phyloP scores from a whole-genome alignment of 805 yeast genomes.

The Zygoascus flipseniorum region DNA sequence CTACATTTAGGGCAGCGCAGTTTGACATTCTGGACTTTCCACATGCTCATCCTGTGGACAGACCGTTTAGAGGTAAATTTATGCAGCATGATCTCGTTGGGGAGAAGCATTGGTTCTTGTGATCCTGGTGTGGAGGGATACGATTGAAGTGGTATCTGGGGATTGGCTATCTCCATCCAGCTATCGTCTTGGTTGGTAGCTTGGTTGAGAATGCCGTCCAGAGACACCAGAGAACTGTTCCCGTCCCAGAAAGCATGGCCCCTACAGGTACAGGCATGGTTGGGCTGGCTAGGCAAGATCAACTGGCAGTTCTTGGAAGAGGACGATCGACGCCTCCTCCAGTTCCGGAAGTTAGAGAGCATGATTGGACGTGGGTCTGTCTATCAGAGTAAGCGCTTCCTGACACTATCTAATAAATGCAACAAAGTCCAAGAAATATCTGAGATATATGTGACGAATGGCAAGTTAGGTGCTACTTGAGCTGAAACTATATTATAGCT shows the following conservation, averaged over 20 bases:
- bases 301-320: no score
- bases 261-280: background rate
- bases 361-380: no score
- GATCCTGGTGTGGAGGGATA: background rate
- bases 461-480: no score
- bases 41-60: conserved; percentile 7
- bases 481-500: no score
- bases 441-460: no score
- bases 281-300: no score
- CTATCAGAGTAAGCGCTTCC: no score
- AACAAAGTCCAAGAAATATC: no score
- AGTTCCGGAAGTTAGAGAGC: no score
- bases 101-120: conserved; percentile 16
- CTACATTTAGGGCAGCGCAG: conserved; percentile 8
- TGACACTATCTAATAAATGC: no score
- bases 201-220: background rate
- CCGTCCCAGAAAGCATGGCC: background rate
- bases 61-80: conserved; percentile 18
- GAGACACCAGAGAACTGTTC: background rate
- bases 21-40: conserved; percentile 10
- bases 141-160: background rate
- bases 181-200: background rate
- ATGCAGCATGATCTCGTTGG: conserved; percentile 24
- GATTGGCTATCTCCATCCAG: background rate
- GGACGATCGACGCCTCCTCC: no score